Percentiles rank a stretch among this genome's conserved stretches.
Conservation (phyloP, 768 basidiomycete species). For the Rossbeevera mucosa region DNA sequence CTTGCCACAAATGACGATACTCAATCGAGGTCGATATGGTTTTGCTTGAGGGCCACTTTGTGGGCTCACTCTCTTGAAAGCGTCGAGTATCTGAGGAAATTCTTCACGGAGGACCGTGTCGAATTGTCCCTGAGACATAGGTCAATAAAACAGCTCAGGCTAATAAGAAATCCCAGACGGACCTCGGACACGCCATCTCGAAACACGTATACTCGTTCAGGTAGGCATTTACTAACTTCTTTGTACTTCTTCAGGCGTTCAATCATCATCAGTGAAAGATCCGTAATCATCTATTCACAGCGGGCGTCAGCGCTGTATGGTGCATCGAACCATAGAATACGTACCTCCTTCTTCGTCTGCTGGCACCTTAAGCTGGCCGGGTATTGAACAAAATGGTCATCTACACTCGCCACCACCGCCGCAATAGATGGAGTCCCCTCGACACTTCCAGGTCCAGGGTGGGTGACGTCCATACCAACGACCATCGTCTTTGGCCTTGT, state of each 20-base stretch:
- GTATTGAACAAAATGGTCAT: constrained; percentile 67
- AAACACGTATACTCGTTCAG: constrained; percentile 66
- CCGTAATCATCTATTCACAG: constrained; percentile 59
- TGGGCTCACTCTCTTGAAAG: constrained; percentile 48
- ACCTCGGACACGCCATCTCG: constrained; percentile 84
- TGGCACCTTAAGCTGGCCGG: constrained; percentile 73
- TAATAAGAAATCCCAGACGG: constrained; percentile 11
- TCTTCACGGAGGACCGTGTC: constrained; percentile 56
- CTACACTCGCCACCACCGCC: constrained; percentile 75
- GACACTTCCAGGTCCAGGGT: constrained; percentile 63
- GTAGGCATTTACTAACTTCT: constrained; percentile 52
- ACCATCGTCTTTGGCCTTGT: constrained; percentile 69
- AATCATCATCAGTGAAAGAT: constrained; percentile 61
- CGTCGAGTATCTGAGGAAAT: constrained; percentile 54
- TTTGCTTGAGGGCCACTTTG: constrained; percentile 38
- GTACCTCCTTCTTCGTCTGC: constrained; percentile 30
- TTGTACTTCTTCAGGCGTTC: constrained; percentile 62
- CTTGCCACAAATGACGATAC: constrained; percentile 81
- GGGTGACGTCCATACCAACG: constrained; percentile 82
- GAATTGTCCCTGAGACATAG: constrained; percentile 62
- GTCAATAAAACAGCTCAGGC: not conserved
- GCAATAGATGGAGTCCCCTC: constrained; percentile 79
- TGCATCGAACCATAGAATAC: not conserved
- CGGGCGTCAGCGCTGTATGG: not conserved
- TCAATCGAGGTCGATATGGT: constrained; percentile 56